Percentiles rank a stretch among this genome's conserved stretches.
These are phyloP conservation scores for Cystoderma amianthinum DNA, from an alignment of 768 basidiomycete genomes.

Conservation along the genomic window DNA sequence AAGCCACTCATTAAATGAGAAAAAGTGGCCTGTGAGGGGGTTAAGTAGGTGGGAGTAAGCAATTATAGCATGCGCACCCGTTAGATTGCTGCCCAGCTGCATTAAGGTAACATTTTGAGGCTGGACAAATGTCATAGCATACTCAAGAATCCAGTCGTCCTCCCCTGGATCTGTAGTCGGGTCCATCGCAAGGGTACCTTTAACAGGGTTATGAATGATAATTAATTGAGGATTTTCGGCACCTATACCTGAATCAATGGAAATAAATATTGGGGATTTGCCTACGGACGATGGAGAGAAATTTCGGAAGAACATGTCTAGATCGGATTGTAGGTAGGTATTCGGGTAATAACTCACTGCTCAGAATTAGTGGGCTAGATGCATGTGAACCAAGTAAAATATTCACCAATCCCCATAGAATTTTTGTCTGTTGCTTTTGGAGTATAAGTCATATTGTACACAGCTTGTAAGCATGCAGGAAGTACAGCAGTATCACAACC, in stretches of 20 bases:
- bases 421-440: constrained; percentile 23
- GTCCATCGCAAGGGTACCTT: constrained; percentile 24
- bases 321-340: constrained; percentile 35
- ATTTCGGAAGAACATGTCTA: constrained; percentile 35
- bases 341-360: constrained; percentile 48
- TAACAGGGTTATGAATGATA: constrained; percentile 18
- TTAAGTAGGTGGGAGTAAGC: background rate
- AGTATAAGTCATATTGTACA: constrained; percentile 26
- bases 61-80: constrained; percentile 15
- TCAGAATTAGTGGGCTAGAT: constrained; percentile 13
- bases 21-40: constrained; percentile 23
- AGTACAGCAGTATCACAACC: constrained; percentile 24
- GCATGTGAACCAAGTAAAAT: constrained; percentile 6
- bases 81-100: constrained; percentile 31
- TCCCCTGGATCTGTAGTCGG: constrained; percentile 43
- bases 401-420: constrained; percentile 28
- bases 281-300: constrained; percentile 24
- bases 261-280: constrained; percentile 21
- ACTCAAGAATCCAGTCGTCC: constrained; percentile 47
- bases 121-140: constrained; percentile 39
- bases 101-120: constrained; percentile 28
- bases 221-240: constrained; percentile 3
- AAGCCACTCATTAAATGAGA: constrained; percentile 33
- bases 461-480: constrained; percentile 29
- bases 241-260: constrained; percentile 22